Percentiles rank a stretch among this genome's conserved stretches.
phyloP scores from a whole-genome alignment of 805 yeast genomes.

The Saccharomycopsis synnaedendra region DNA sequence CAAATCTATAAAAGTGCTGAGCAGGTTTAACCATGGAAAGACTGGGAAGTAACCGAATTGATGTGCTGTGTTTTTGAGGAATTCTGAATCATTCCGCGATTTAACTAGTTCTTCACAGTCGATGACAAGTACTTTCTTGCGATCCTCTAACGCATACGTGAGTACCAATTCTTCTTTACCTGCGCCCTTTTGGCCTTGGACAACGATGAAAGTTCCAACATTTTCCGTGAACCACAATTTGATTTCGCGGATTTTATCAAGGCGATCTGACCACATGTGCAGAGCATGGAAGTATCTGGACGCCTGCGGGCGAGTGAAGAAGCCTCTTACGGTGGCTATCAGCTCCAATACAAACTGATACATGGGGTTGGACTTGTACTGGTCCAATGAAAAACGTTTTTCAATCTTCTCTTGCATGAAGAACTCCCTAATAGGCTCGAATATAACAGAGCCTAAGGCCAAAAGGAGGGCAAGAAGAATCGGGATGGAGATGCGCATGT shows the following conservation, averaged over 20 bases:
- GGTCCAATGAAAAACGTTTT: constrained; percentile 42
- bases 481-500: constrained; percentile 78
- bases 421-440: constrained; percentile 87
- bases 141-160: constrained; percentile 48
- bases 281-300: constrained; percentile 22
- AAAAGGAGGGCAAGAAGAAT: constrained; percentile 68
- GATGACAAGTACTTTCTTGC: constrained; percentile 52
- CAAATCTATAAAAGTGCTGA: constrained; percentile 71
- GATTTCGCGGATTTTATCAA: constrained; percentile 55
- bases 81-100: constrained; percentile 60
- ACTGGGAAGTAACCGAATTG: constrained; percentile 89
- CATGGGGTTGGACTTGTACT: constrained; percentile 24
- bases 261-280: constrained; percentile 61
- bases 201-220: constrained; percentile 78
- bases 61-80: constrained; percentile 55
- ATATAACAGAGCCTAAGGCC: constrained; percentile 69
- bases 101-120: constrained; percentile 74
- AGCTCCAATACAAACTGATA: constrained; percentile 24
- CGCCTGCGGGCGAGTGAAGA: constrained; percentile 15
- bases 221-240: constrained; percentile 79
- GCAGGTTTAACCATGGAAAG: constrained; percentile 81
- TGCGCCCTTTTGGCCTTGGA: constrained; percentile 92
- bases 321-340: constrained; percentile 24
- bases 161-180: constrained; percentile 78
- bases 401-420: constrained; percentile 66